A percentile compares a stretch with the other conserved stretches of the same genome.
Evolutionary conservation across 257 asterid species (phyloP).

Genomic region (Nicotiana attenuata): DNA sequence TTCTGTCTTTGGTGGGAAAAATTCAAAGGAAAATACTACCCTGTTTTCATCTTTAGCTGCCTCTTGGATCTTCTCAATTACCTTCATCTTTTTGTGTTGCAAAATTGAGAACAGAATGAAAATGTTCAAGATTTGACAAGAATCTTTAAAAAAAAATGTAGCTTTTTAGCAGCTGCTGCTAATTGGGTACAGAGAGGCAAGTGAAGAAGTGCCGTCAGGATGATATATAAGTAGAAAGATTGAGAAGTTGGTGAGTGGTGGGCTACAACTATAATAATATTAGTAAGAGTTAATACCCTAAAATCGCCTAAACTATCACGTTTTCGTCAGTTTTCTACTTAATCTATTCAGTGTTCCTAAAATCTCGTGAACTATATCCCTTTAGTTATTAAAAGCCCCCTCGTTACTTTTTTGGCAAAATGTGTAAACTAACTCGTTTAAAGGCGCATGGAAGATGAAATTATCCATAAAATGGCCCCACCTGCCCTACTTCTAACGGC

Average conservation of each 20-base stretch:
- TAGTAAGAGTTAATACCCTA: no score
- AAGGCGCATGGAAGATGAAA: no score
- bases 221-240: background rate
- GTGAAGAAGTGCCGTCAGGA: background rate
- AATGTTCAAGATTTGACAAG: background rate
- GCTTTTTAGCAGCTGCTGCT: background rate
- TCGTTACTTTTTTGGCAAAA: no score
- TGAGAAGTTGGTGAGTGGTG: background rate
- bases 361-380: no score
- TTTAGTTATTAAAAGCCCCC: no score
- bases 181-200: background rate
- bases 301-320: no score
- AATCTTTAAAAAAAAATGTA: background rate
- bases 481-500: no score
- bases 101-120: no score
- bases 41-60: conserved; percentile 27
- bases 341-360: no score
- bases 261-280: background rate
- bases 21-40: conserved; percentile 88
- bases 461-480: no score
- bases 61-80: conserved; percentile 78
- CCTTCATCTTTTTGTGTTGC: conserved; percentile 51
- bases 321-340: no score
- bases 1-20: conserved; percentile 97
- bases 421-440: no score